Base-by-base conservation (phyloP, 2,329 filamentous ascomycete genomes). In the Aspergillus chevalieri region DNA sequence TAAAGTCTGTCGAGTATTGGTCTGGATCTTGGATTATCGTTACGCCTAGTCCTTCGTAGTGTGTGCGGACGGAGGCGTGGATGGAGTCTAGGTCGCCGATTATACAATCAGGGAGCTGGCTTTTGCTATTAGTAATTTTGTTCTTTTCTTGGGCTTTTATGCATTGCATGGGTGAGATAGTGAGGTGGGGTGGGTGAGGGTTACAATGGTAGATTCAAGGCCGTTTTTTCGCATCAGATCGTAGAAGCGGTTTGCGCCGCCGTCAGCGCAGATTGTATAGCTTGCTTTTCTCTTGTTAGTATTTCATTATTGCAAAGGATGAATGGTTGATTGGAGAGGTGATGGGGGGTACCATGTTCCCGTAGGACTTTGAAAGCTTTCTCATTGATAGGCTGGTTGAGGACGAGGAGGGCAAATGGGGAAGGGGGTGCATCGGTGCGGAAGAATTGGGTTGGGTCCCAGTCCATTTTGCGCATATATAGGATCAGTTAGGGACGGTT, bases 31-130 rank as follows among this genome's bases (percentile, higher is more conserved):
- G 74, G 55, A 89, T 77, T 47, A 97, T 76, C 10, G 76, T 63
- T 2, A 89, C 79, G 24, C 75, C 67, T 47, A 78, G 75, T 19
- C 75, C 71, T 30, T 78, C 74, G 70, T 91, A 95, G 69, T 86
- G 85, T n/a, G 76, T 61, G 47, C 77, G 77, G 9, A 87, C 79
- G 10, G 80, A 70, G 8, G 81, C 74, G 2, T 73, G 73, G 15
- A 97, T 74, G 3, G 92, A 96, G 72, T 98, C 93, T 8, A 98
- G 78, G 66, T 98, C 93, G 43, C 93, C 93, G 58, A 95, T 83
- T 53, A 98, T 90, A 48, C 80, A 75, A 62, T 87, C 75, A 1
- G 89, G 81, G 50, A 82, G 74, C 63, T 82, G 34, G 49, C 47
- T 49, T 33, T 33, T 12, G 9, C 53, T 52, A 42, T 26, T 51